Evolutionary conservation across 768 basidiomycete genomes (phyloP).

Genomic region (Leucocoprinus leucothites): DNA sequence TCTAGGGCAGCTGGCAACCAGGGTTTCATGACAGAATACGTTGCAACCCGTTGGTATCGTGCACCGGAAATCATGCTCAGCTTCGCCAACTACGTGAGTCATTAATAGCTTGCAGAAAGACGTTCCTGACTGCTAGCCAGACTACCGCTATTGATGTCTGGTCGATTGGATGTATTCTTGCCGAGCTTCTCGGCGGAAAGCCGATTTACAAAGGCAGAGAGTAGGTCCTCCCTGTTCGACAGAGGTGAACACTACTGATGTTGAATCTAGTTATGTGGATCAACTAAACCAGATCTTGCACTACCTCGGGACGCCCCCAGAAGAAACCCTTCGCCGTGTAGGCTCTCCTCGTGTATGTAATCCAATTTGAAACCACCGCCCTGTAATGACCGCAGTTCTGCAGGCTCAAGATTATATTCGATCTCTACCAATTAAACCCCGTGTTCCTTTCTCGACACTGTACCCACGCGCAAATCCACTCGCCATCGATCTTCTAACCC

Average conservation of each 20-base stretch:
- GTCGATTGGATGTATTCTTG: conserved; percentile 95
- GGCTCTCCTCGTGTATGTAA: conserved; percentile 84
- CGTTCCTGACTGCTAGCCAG: conserved; percentile 33
- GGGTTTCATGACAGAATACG: conserved; percentile 99
- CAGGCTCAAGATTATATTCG: conserved; percentile 98
- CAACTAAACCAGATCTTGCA: conserved; percentile 98
- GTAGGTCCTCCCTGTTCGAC: conserved; percentile 41
- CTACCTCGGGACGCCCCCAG: conserved; percentile 96
- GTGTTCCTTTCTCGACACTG: conserved; percentile 86
- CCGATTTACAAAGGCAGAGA: conserved; percentile 98
- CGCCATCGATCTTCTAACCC: conserved; percentile 88
- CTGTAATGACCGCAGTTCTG: conserved; percentile 3
- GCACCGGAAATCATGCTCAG: conserved; percentile 99
- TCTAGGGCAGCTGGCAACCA: conserved; percentile 74
- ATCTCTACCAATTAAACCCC: conserved; percentile 94
- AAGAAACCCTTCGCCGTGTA: conserved; percentile 93
- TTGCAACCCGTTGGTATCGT: conserved; percentile 98
- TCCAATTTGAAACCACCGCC: conserved; percentile 21
- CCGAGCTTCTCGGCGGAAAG: conserved; percentile 89
- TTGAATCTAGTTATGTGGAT: conserved; percentile 81
- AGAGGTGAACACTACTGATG: conserved; percentile 6
- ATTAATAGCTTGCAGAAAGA: background rate
- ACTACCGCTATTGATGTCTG: conserved; percentile 93
- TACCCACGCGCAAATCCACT: conserved; percentile 94
- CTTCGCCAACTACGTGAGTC: conserved; percentile 87